phyloP scores from a whole-genome alignment of 1,284 basidiomycete genomes.

The Trametes polyzona region DNA sequence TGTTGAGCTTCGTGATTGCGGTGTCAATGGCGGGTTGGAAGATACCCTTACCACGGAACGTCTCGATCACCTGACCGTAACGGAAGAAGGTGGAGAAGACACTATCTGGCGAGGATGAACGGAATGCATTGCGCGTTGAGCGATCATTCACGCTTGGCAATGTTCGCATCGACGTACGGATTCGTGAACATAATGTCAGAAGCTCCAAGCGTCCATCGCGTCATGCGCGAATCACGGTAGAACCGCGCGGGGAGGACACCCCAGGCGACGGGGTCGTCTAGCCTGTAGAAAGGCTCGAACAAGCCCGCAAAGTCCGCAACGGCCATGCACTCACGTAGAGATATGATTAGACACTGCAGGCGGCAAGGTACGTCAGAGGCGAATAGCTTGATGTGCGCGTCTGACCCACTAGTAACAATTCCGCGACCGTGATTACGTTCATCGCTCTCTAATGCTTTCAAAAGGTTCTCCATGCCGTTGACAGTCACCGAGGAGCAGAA shows the following conservation, averaged over 20 bases:
- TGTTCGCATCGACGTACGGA: constrained; percentile 48
- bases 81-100: constrained; percentile 84
- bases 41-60: constrained; percentile 87
- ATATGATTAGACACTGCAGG: constrained; percentile 85
- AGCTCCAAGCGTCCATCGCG: constrained; percentile 87
- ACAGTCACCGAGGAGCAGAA: constrained; percentile 68
- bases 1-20: constrained; percentile 79
- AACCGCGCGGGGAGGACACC: constrained; percentile 72
- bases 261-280: constrained; percentile 85
- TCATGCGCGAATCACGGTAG: constrained; percentile 63
- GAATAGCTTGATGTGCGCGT: neutral
- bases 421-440: constrained; percentile 60
- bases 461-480: constrained; percentile 66
- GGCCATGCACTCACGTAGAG: constrained; percentile 79
- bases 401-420: constrained; percentile 74
- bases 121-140: neutral
- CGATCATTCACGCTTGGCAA: neutral
- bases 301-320: too few relatives aligned
- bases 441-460: constrained; percentile 60
- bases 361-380: neutral
- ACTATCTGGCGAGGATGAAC: constrained; percentile 48
- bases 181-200: constrained; percentile 97
- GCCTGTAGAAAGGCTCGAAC: constrained; percentile 41
- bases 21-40: constrained; percentile 87
- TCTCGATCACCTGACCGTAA: constrained; percentile 92